Base-by-base conservation (phyloP, 345 rosid species). In the Murraya koenigii region DNA sequence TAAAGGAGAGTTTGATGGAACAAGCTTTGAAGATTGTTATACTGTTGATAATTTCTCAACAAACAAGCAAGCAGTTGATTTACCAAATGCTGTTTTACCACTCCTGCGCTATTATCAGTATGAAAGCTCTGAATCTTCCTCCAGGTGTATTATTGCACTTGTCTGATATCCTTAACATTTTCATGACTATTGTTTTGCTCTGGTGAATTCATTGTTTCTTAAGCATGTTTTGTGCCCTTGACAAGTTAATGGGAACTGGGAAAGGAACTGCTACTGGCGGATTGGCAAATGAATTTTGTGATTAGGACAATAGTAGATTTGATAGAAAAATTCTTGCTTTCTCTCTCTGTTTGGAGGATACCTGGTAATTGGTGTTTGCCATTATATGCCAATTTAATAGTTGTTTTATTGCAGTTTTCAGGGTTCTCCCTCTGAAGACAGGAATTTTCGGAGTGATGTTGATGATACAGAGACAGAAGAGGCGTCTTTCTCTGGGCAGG, bases 401-500 rank as follows among this genome's bases (percentile, higher is more conserved):
- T 68, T 67, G 62, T 77, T 63, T 10, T 66, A 32, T 13, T 89
- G 84, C 89, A 93, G 97, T 78, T 90, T 89, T 84, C 96, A 89
- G 83, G 89, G 90, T 74, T 87, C 92, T 75, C 97, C 98, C 6
- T 78, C 88, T 30, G 99, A 95, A 75, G 93, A 81, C 75, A 81
- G 88, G 81, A 87, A 86, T 79, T 84, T 75, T 80, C 87, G 91
- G 82, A 88, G 89, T 79, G 92, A 86, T 83, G 67, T 83, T 67
- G 91, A 91, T 85, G 94, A 91, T 75, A 89, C 87, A 4, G 96
- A 92, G 86, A 91, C 91, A 71, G 91, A 89, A 85, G 98, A 92
- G 82, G 87, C 97, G 38, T 92, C 98, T 60, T 78, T 86, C 75
- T 93, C 99, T 79, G 98, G 97, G 77, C 98, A 88, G 88, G 97